Evolutionary conservation across 164 flowering plant species (phyloP), one percentile per base, ranked within the genome.

Genomic region (Nymphaea thermarum): DNA sequence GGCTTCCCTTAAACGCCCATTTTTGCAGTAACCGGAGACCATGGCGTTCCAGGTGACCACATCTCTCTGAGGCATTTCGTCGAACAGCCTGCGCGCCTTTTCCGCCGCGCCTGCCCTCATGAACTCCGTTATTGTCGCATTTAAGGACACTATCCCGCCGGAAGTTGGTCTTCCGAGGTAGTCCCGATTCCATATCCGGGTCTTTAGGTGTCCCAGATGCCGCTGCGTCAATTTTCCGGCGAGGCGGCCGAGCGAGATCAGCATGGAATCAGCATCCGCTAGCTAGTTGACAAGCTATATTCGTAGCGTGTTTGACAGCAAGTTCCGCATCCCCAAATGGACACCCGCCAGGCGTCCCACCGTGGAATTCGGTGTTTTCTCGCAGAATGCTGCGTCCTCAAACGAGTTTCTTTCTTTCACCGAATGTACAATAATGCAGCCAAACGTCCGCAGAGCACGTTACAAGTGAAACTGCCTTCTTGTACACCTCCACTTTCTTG

Each of bases 61-160:
- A 74, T 87, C 90, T 5, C 87, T 79, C 7, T 64, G 74, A 2
- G 85, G 84, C 85, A 87, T 85, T 70, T 65, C 69, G 43, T 86
- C 88, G 79, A 88, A 86, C 78, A 86, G 72, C 3, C 73, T 71
- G 66, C 70, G 77, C 62, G 90, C 93, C 14, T 80, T 76, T 18
- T 67, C 72, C 10, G 82, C 73, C 4, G 70, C 41, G 14, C 88
- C 90, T 17, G 72, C 80, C 75, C 76, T 79, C 90, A 88, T 83
- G 73, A 12, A 77, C 1, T 25, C 36, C 1, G 84, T 70, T 64
- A 87, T 77, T 62, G 73, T 68, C 67, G 80, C 66, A 75, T 87
- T 86, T 66, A 75, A 67, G 11, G 82, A 77, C 6, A n/a, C 64
- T 66, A 74, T 82, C 17, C 77, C 74, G 68, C 76, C 69, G 17